A percentile compares a stretch with the other conserved stretches of the same genome.
Conservation (phyloP, 2,329 filamentous ascomycete species). For the Stemphylium vesicarium region DNA sequence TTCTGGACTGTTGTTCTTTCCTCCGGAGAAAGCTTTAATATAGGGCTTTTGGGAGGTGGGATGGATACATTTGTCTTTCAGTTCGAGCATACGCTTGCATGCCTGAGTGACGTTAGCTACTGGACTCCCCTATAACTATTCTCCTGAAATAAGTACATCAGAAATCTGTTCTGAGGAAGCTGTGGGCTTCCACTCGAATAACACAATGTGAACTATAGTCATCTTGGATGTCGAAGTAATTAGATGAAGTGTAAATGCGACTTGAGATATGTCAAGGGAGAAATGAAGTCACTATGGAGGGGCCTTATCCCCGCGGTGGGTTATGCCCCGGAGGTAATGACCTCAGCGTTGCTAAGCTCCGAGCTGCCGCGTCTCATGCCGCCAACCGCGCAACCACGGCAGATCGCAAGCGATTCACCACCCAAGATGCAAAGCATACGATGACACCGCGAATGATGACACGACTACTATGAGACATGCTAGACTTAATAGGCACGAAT, state of each 20-base stretch:
- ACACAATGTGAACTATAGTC: conserved; percentile 71
- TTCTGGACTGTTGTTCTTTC: conserved; percentile 67
- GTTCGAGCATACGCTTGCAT: conserved; percentile 62
- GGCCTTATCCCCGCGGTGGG: conserved; percentile 6
- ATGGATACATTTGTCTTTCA: conserved; percentile 66
- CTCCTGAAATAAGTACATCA: conserved; percentile 53
- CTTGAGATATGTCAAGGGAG: neutral
- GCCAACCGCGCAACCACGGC: conserved; percentile 5
- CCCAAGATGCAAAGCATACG: conserved; percentile 12
- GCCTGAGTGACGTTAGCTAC: conserved; percentile 50
- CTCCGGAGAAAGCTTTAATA: conserved; percentile 64
- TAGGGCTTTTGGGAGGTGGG: conserved; percentile 66
- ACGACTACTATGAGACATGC: conserved; percentile 9
- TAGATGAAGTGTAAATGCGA: neutral
- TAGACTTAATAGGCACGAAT: neutral
- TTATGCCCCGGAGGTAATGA: conserved; percentile 25
- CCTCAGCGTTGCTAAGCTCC: conserved; percentile 30
- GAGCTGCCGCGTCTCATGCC: conserved; percentile 17
- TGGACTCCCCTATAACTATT: neutral
- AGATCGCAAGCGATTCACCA: conserved; percentile 8
- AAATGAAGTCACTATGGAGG: neutral
- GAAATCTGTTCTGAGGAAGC: conserved; percentile 58
- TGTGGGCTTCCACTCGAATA: conserved; percentile 68
- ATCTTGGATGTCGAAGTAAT: conserved; percentile 49
- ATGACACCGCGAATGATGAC: neutral